phyloP scores from a whole-genome alignment of 2,329 filamentous ascomycete genomes.

The Verticillium zaregamsianum region DNA sequence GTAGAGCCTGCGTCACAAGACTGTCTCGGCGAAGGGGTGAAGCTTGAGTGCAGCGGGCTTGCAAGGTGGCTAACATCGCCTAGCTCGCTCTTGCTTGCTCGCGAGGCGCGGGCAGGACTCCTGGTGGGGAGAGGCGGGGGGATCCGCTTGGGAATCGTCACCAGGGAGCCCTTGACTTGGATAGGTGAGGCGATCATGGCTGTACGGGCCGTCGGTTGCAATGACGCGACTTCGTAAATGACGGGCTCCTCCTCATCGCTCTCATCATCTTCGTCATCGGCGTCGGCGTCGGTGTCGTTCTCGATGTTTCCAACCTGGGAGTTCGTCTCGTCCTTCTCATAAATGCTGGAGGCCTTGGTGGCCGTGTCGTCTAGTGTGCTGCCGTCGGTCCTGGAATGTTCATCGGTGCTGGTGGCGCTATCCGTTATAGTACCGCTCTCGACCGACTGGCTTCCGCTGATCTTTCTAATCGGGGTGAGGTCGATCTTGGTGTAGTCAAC shows the following conservation, averaged over 20 bases:
- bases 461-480: slow-evolving; percentile 41
- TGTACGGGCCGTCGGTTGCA: slow-evolving; percentile 49
- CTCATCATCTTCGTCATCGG: slow-evolving; percentile 38
- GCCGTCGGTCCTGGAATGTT: slow-evolving; percentile 14
- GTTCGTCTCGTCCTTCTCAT: slow-evolving; percentile 14
- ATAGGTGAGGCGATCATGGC: slow-evolving; percentile 61
- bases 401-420: slow-evolving; percentile 10
- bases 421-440: slow-evolving; percentile 17
- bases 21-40: slow-evolving; percentile 19
- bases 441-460: slow-evolving; percentile 36
- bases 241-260: slow-evolving; percentile 60
- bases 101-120: slow-evolving; percentile 63
- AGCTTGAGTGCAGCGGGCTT: slow-evolving; percentile 49
- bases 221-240: slow-evolving; percentile 63
- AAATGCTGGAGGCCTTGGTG: slow-evolving; percentile 21
- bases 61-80: slow-evolving; percentile 49
- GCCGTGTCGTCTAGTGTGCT: slow-evolving; percentile 19
- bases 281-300: slow-evolving; percentile 25
- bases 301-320: slow-evolving; percentile 22
- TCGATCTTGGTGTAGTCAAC: slow-evolving; percentile 59
- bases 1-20: slow-evolving; percentile 13
- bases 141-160: slow-evolving; percentile 77
- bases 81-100: slow-evolving; percentile 52
- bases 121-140: slow-evolving; percentile 74
- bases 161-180: slow-evolving; percentile 70